These are phyloP conservation scores for Trypanosoma cruzi DNA, from an alignment of 208 protist genomes.

Conservation along the genomic window DNA sequence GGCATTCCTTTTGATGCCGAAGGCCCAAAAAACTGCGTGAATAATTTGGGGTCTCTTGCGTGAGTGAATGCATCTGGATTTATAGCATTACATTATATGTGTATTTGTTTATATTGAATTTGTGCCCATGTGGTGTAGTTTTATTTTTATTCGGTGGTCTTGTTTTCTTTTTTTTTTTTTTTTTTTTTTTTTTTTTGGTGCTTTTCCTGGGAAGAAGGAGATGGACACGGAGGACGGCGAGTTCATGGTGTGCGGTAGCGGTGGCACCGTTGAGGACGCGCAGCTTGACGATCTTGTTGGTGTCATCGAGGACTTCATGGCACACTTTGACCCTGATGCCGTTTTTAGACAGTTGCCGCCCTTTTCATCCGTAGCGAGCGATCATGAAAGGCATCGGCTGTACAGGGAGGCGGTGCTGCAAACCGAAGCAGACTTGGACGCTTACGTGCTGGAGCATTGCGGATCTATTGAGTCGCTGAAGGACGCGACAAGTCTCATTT, in stretches of 20 bases:
- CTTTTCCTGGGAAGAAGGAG: not conserved
- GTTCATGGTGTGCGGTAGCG: conserved; percentile 62
- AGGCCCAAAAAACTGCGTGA: not conserved
- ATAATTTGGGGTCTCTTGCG: not conserved
- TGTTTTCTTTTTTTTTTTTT: not conserved
- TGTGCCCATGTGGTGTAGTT: not conserved
- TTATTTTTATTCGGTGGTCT: not conserved
- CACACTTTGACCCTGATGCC: conserved; percentile 54
- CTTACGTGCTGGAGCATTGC: conserved; percentile 40
- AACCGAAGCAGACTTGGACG: conserved; percentile 66
- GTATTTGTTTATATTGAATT: not conserved
- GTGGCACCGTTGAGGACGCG: conserved; percentile 59
- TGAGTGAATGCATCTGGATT: not conserved
- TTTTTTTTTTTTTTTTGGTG: not conserved
- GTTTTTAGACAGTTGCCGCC: conserved; percentile 46
- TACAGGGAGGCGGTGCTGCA: conserved; percentile 50
- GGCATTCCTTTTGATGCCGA: not conserved
- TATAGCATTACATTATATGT: not conserved
- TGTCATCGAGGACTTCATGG: conserved; percentile 88
- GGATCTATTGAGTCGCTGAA: conserved; percentile 19
- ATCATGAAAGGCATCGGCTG: conserved; percentile 69
- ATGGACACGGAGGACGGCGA: conserved; percentile 86
- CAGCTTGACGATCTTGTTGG: conserved; percentile 77
- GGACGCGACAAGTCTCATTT: conserved; percentile 45
- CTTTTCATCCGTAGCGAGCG: conserved; percentile 36